Evolutionary conservation across 371 early-diverging fungal species (phyloP).

Genomic region (Circinella minor): DNA sequence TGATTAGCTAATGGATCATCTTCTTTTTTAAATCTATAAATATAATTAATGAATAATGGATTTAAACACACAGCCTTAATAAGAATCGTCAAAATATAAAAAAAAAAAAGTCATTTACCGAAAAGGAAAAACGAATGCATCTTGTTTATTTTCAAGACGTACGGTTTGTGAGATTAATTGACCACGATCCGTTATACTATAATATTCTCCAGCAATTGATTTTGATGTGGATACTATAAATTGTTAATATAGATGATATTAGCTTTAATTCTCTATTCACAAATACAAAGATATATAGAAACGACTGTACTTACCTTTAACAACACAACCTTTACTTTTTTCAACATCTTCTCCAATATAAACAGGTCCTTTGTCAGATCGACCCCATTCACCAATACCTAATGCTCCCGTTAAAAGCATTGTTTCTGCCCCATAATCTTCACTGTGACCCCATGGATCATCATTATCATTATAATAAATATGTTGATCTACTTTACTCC

Average conservation of each 20-base stretch:
- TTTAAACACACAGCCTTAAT: neutral
- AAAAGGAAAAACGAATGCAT: constrained; percentile 21
- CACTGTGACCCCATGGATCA: constrained; percentile 10
- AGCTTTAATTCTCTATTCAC: neutral
- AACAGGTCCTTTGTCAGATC: constrained; percentile 20
- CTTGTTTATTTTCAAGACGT: constrained; percentile 22
- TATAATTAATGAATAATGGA: neutral
- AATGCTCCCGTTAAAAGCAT: constrained; percentile 30
- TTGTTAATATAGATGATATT: neutral
- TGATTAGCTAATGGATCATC: constrained; percentile 26
- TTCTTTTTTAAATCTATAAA: constrained; percentile 23
- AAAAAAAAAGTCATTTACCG: constrained; percentile 18
- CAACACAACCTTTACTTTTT: constrained; percentile 30
- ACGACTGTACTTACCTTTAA: constrained; percentile 20
- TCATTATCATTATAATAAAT: constrained; percentile 18
- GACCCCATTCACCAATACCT: constrained; percentile 44
- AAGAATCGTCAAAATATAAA: neutral
- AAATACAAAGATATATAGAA: neutral
- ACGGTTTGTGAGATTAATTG: constrained; percentile 37
- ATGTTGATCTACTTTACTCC: constrained; percentile 7
- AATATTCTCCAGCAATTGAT: constrained; percentile 28
- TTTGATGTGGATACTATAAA: constrained; percentile 30
- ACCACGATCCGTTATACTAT: constrained; percentile 35
- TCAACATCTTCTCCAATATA: constrained; percentile 34
- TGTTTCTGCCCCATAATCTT: constrained; percentile 14